Evolutionary conservation across 306 rosid genomes (phyloP).

Genomic region (Ormosia emarginata): DNA sequence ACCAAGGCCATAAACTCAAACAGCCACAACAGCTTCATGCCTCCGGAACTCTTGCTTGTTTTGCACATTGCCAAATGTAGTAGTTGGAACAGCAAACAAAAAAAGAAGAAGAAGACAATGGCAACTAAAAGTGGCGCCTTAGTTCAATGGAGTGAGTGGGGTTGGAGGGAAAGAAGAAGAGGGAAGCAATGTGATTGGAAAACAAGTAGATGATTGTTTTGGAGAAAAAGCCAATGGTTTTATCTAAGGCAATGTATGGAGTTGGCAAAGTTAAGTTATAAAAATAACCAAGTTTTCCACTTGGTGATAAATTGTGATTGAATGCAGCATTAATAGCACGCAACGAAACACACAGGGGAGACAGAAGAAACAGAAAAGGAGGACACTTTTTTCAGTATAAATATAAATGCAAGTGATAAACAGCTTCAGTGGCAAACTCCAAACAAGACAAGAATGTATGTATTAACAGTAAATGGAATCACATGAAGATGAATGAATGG

Average conservation of each 20-base stretch:
- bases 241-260: not conserved
- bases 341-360: not conserved
- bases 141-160: not conserved
- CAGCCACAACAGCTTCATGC: conserved; percentile 26
- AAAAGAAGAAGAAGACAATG: not conserved
- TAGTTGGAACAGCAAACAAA: not conserved
- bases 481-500: conserved; percentile 10
- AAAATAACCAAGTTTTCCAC: not conserved
- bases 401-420: conserved; percentile 1
- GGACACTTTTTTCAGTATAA: not conserved
- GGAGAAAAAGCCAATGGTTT: not conserved
- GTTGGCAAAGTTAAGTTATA: not conserved
- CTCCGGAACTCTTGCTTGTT: conserved; percentile 6
- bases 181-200: not conserved
- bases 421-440: not conserved
- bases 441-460: not conserved
- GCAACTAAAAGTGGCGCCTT: conserved; percentile 6
- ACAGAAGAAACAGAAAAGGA: not conserved
- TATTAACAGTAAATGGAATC: not conserved
- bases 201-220: conserved; percentile 2
- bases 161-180: conserved; percentile 10
- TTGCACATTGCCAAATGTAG: conserved; percentile 29
- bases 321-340: conserved; percentile 24
- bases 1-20: conserved; percentile 32
- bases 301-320: not conserved